A percentile compares a stretch with the other conserved stretches of the same genome.
Evolutionary conservation across 495 filamentous ascomycete species (phyloP).

Genomic region (Pyronema domesticum): DNA sequence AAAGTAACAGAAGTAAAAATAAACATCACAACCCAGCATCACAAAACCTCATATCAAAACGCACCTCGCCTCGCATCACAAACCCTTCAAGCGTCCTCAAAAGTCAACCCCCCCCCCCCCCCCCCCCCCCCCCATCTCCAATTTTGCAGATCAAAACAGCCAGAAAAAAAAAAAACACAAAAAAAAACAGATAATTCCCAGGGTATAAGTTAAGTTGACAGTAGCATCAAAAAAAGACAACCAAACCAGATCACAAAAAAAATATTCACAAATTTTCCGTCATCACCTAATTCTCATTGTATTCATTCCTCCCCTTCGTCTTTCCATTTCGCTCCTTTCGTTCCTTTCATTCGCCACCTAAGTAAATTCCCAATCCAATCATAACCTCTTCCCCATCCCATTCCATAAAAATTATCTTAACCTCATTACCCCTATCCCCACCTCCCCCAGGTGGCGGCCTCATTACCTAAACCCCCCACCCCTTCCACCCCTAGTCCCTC

Average conservation of each 20-base stretch:
- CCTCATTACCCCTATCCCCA: conserved; percentile 7
- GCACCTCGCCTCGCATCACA: too few species aligned
- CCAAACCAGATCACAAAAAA: too few species aligned
- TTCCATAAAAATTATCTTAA: conserved; percentile 5
- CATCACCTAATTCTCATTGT: background rate
- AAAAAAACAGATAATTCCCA: too few species aligned
- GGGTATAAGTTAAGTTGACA: background rate
- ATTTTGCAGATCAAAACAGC: too few species aligned
- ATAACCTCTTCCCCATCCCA: background rate
- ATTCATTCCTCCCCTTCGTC: background rate
- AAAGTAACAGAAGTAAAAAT: too few species aligned
- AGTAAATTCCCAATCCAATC: conserved; percentile 4
- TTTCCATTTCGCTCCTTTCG: background rate
- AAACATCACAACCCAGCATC: too few species aligned
- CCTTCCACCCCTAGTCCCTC: conserved; percentile 13
- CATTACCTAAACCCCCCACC: conserved; percentile 11
- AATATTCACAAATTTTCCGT: conserved; percentile 1
- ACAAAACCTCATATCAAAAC: too few species aligned
- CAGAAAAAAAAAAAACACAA: too few species aligned
- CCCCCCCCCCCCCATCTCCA: too few species aligned
- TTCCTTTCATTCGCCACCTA: background rate
- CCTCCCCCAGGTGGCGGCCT: conserved; percentile 2
- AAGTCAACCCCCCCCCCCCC: too few species aligned
- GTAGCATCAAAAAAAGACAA: conserved; percentile 1
- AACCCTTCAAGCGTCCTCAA: too few species aligned